Evolutionary conservation across 2,329 filamentous ascomycete species (phyloP).

Genomic region (Neofusicoccum sp.): DNA sequence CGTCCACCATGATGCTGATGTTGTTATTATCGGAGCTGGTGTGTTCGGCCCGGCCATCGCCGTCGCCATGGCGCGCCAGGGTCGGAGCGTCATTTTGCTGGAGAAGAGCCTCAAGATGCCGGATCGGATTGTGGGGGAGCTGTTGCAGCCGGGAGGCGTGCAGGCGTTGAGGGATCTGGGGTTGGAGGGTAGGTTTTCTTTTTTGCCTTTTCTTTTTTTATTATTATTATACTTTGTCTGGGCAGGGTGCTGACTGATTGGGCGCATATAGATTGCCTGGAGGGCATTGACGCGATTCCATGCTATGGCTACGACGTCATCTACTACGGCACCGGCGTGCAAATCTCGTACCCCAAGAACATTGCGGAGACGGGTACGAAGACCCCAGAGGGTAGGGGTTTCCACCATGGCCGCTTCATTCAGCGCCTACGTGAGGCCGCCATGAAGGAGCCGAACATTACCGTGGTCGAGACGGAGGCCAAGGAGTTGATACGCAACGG

Average conservation of each 20-base stretch:
- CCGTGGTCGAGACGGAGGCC: constrained; percentile 85
- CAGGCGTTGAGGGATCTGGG: constrained; percentile 77
- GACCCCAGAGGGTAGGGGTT: constrained; percentile 70
- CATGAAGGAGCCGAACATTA: constrained; percentile 74
- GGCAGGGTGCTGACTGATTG: constrained; percentile 27
- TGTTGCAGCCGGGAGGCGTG: constrained; percentile 90
- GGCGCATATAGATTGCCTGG: constrained; percentile 60
- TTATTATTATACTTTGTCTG: neutral
- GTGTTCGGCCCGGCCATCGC: constrained; percentile 86
- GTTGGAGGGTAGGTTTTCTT: constrained; percentile 47
- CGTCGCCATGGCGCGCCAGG: constrained; percentile 80
- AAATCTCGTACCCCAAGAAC: constrained; percentile 75
- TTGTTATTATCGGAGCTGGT: constrained; percentile 89
- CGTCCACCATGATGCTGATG: constrained; percentile 66
- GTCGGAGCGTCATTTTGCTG: constrained; percentile 83
- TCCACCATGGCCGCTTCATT: constrained; percentile 95
- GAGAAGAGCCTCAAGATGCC: constrained; percentile 89
- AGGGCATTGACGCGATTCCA: constrained; percentile 81
- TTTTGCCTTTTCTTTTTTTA: neutral
- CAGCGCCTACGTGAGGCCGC: constrained; percentile 75
- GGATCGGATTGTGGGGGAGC: constrained; percentile 91
- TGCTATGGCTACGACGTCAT: constrained; percentile 86
- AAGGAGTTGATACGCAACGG: constrained; percentile 70
- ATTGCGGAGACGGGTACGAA: constrained; percentile 36
- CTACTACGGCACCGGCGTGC: constrained; percentile 70